phyloP scores from a whole-genome alignment of 1,139 yeast species.

The Protomyces inundatus region DNA sequence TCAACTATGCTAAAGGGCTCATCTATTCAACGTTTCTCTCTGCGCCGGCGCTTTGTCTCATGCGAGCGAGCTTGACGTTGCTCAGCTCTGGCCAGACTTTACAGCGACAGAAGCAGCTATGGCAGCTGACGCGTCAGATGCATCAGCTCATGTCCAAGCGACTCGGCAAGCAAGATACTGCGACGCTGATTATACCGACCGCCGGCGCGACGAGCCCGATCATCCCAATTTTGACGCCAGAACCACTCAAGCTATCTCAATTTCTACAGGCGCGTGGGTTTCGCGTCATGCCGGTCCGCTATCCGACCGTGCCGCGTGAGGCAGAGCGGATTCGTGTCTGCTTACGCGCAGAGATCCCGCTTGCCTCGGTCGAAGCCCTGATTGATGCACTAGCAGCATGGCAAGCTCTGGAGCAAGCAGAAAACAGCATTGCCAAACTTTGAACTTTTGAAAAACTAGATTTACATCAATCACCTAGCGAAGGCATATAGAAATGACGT shows the following conservation, averaged over 20 bases:
- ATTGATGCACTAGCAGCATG: constrained; percentile 28
- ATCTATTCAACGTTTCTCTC: constrained; percentile 34
- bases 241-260: constrained; percentile 33
- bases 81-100: constrained; percentile 8
- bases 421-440: too few relatives aligned
- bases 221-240: constrained; percentile 32
- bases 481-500: too few relatives aligned
- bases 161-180: neutral
- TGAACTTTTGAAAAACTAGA: too few relatives aligned
- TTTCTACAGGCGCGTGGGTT: constrained; percentile 33
- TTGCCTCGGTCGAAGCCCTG: constrained; percentile 31
- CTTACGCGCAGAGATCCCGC: constrained; percentile 34
- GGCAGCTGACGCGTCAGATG: constrained; percentile 21
- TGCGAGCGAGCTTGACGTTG: constrained; percentile 6
- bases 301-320: constrained; percentile 37
- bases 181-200: constrained; percentile 11
- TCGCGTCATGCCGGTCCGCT: constrained; percentile 35
- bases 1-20: constrained; percentile 36
- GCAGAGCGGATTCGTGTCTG: constrained; percentile 35
- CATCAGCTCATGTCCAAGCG: constrained; percentile 5
- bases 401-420: neutral
- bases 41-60: constrained; percentile 20
- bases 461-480: too few relatives aligned
- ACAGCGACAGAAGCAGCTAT: constrained; percentile 10
- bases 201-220: constrained; percentile 31